Percentiles rank a stretch among this genome's conserved stretches.
Conservation (phyloP, 2,329 filamentous ascomycete genomes). For the Ophiosphaerella korrae region DNA sequence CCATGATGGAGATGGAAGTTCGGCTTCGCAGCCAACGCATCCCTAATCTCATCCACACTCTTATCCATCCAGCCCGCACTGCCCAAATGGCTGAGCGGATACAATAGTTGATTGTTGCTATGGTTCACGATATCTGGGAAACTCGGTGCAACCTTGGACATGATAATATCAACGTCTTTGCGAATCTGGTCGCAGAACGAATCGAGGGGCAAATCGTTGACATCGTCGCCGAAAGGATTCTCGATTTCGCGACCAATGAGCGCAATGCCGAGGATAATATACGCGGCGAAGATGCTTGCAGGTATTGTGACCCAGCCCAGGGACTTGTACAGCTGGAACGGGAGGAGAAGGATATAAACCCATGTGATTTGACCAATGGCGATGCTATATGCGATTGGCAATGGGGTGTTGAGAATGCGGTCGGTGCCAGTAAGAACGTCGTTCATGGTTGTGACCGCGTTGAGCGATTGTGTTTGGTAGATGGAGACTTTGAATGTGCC, state of each 20-base stretch:
- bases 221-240: conserved; percentile 82
- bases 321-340: conserved; percentile 72
- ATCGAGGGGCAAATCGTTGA: conserved; percentile 72
- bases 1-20: conserved; percentile 15
- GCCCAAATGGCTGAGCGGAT: conserved; percentile 54
- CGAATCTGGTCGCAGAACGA: conserved; percentile 76
- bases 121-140: conserved; percentile 57
- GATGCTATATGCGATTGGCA: conserved; percentile 83
- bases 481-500: conserved; percentile 62
- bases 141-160: conserved; percentile 59
- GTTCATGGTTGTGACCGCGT: conserved; percentile 66
- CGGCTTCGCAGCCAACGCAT: conserved; percentile 45
- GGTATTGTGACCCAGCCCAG: conserved; percentile 78
- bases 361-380: conserved; percentile 84
- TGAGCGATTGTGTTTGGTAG: conserved; percentile 65
- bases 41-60: conserved; percentile 47
- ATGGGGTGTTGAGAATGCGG: conserved; percentile 78
- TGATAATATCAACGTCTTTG: conserved; percentile 74
- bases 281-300: conserved; percentile 70
- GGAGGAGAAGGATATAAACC: conserved; percentile 78
- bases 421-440: conserved; percentile 75
- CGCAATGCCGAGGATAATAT: conserved; percentile 80
- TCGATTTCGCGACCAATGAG: conserved; percentile 82
- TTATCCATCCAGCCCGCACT: conserved; percentile 43
- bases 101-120: conserved; percentile 59